Percentiles rank a stretch among this genome's conserved stretches.
Evolutionary conservation across 2,329 filamentous ascomycete genomes (phyloP).

Genomic region (Epichloe amarillans): DNA sequence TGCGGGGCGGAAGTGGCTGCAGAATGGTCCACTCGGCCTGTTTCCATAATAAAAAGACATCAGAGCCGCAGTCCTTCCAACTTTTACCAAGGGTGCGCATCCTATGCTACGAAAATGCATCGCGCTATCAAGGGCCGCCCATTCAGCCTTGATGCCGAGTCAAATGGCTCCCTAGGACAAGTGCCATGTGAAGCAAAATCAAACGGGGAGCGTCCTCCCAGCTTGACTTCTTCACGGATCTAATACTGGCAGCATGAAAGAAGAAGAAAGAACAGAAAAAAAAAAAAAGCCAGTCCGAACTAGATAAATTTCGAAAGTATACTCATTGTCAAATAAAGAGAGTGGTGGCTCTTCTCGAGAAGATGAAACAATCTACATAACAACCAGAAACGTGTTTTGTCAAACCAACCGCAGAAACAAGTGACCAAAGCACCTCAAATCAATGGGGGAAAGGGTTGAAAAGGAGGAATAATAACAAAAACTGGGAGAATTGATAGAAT

Average conservation of each 20-base stretch:
- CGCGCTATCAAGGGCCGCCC: background rate
- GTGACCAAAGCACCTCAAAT: background rate
- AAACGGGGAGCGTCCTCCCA: background rate
- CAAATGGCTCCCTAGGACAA: background rate
- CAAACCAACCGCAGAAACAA: background rate
- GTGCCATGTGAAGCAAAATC: background rate
- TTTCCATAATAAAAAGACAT: background rate
- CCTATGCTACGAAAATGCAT: background rate
- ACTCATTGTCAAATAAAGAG: constrained; percentile 4
- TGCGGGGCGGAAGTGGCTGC: background rate
- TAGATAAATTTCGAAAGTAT: background rate
- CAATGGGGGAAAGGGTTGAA: background rate
- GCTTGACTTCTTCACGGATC: too few species aligned
- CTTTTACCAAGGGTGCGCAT: too few species aligned
- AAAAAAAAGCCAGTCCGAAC: background rate
- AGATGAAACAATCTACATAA: constrained; percentile 20
- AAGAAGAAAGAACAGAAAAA: accelerated
- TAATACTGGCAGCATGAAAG: too few species aligned
- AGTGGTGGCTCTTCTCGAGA: constrained; percentile 19
- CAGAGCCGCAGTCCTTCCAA: background rate
- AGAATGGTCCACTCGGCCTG: background rate
- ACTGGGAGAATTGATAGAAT: too few species aligned
- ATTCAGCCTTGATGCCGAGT: background rate
- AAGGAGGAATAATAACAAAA: background rate
- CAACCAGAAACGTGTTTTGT: background rate